Conservation (phyloP, 352 stramenopile genomes). For the Globisporangium nagaii region DNA sequence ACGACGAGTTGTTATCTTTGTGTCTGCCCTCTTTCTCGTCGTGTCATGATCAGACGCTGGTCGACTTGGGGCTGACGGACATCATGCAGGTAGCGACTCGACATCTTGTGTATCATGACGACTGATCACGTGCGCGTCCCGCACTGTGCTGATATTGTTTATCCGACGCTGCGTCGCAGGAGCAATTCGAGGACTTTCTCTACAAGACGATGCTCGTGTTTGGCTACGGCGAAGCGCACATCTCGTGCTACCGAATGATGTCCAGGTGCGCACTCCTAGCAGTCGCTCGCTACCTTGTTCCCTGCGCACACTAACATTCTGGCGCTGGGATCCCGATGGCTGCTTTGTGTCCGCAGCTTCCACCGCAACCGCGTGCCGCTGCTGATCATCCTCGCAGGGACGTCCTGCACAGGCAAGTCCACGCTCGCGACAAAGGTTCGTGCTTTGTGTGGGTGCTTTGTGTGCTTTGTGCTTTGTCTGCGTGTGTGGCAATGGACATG, state of each 20-base stretch:
- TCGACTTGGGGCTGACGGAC: constrained; percentile 80
- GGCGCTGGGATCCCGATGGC: not conserved
- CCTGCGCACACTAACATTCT: not conserved
- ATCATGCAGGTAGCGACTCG: constrained; percentile 61
- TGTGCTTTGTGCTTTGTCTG: no score
- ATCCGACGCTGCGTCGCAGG: constrained; percentile 20
- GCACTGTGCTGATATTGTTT: not conserved
- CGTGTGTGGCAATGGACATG: no score
- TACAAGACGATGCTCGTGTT: constrained; percentile 90
- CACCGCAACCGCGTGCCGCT: constrained; percentile 80
- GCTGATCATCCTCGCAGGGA: constrained; percentile 81
- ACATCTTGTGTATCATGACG: no score
- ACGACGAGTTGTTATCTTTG: not conserved
- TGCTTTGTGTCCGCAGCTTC: constrained; percentile 33
- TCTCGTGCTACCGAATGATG: constrained; percentile 87
- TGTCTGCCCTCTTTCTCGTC: not conserved
- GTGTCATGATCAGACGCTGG: constrained; percentile 51
- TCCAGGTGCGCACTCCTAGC: constrained; percentile 39
- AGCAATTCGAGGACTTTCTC: constrained; percentile 88
- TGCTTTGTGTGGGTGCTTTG: not conserved
- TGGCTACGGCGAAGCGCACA: constrained; percentile 80
- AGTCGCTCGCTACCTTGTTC: not conserved
- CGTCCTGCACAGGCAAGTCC: constrained; percentile 80
- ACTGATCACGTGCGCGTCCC: no score
- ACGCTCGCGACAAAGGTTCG: constrained; percentile 78